Base-by-base conservation (phyloP, 306 rosid genomes). In the Castanopsis chinensis region DNA sequence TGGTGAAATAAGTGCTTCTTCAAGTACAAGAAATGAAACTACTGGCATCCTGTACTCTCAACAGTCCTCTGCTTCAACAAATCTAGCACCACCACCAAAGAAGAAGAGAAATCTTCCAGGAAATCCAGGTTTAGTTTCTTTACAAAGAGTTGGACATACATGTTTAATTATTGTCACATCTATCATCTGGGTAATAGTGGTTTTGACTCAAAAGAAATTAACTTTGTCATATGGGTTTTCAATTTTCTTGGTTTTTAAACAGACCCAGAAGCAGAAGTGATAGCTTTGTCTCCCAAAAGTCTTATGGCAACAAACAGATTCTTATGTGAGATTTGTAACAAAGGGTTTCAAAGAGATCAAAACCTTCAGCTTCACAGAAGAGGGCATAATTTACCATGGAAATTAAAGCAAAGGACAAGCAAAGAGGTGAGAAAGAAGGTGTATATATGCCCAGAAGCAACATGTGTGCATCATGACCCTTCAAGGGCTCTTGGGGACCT, bases 351-450 rank as follows among this genome's bases (percentile, higher is more conserved):
- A 71, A 90, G 98, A 82, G 98, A 94, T 75, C 98, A 94, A 76
- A 94, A 94, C 69, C 89, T 94, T 20, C 98, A 94, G 78, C 96
- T 94, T 19, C 98, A 94, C 5, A 86, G 87, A 67, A 91, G 98
- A 89, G 98, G 98, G 4, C 98, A 94, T 69, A 94, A 94, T 70
- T 69, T 94, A 80, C 98, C 98, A 72, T 92, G 98, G 98, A 94
- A 94, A 85, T 85, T 94, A 9, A 94, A 94, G 87, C 92, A 90
- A 74, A 89, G 89, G 82, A 69, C 77, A 32, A 84, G 45, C 82
- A 86, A 90, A 71, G 96, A 92, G 30, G 75, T 74, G 53, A 94
- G 77, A 60, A 94, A 86, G 87, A 94, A 94, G 83, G 98, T 90
- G 11, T 94, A 94, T 28, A 87, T 92, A 43, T 94, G 98, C 69